Evolutionary conservation across 2,329 filamentous ascomycete species (phyloP).

Genomic region (Fusarium xyrophilum): DNA sequence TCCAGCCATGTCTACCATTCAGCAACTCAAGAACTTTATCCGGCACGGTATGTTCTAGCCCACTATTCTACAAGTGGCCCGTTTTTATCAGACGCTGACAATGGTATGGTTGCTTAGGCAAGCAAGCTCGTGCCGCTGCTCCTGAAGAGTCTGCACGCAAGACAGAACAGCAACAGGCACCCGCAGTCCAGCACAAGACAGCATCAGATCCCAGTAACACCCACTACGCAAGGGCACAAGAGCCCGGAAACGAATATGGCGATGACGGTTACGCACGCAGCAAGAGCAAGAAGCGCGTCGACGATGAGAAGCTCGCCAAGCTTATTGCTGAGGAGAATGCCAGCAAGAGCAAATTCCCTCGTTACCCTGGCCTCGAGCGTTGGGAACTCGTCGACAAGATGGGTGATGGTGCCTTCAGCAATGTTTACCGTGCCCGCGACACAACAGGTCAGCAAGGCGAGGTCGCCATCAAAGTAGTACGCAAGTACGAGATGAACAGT

Average conservation of each 20-base stretch:
- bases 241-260: slow-evolving; percentile 67
- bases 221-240: slow-evolving; percentile 50
- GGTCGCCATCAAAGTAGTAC: slow-evolving; percentile 97
- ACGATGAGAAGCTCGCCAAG: slow-evolving; percentile 77
- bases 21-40: slow-evolving; percentile 98
- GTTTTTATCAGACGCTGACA: slow-evolving; percentile 17
- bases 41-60: slow-evolving; percentile 71
- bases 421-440: slow-evolving; percentile 92
- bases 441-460: slow-evolving; percentile 73
- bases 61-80: neutral
- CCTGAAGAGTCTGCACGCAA: slow-evolving; percentile 59
- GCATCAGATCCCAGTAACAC: slow-evolving; percentile 53
- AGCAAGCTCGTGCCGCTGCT: slow-evolving; percentile 77
- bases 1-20: slow-evolving; percentile 72
- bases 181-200: slow-evolving; percentile 61
- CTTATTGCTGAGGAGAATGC: slow-evolving; percentile 92
- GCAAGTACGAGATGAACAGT: slow-evolving; percentile 98
- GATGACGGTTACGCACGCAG: slow-evolving; percentile 61
- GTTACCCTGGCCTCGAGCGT: slow-evolving; percentile 57
- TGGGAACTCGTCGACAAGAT: slow-evolving; percentile 94
- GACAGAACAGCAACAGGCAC: slow-evolving; percentile 58
- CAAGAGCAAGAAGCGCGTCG: slow-evolving; percentile 49
- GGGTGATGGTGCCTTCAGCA: slow-evolving; percentile 98
- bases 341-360: slow-evolving; percentile 82
- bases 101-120: slow-evolving; percentile 59